Percentiles rank a stretch among this genome's conserved stretches.
These are phyloP conservation scores for Verticillium nubilum DNA, from an alignment of 2,329 filamentous ascomycete species.

Conservation along the genomic window DNA sequence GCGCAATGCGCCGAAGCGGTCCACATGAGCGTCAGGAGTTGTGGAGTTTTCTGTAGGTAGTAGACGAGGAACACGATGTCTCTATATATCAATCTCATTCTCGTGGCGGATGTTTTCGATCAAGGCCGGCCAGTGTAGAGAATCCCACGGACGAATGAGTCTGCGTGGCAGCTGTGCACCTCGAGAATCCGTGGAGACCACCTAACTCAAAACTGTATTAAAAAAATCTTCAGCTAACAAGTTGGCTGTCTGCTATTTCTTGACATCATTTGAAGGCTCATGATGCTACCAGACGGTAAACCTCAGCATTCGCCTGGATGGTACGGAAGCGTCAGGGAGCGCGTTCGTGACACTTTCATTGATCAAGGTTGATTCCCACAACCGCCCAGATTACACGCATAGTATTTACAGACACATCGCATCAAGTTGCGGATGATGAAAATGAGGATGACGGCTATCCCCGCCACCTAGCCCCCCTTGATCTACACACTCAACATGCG, in stretches of 20 bases:
- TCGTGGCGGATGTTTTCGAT: too few species aligned
- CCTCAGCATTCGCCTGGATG: too few species aligned
- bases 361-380: neutral
- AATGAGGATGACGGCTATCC: neutral
- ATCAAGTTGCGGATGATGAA: neutral
- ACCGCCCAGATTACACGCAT: neutral
- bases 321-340: too few species aligned
- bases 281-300: too few species aligned
- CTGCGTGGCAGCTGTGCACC: too few species aligned
- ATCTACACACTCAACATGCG: neutral
- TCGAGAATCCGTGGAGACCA: too few species aligned
- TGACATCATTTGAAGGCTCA: too few species aligned
- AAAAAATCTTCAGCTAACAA: too few species aligned
- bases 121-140: too few species aligned
- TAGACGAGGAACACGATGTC: neutral
- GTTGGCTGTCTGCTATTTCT: too few species aligned
- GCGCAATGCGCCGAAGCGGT: neutral
- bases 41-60: neutral
- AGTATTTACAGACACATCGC: neutral
- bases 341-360: neutral
- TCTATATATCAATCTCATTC: neutral
- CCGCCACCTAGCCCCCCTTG: neutral
- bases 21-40: neutral
- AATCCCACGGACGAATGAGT: too few species aligned
- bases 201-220: too few species aligned